Percentiles rank a stretch among this genome's conserved stretches.
Evolutionary conservation across 176 grass and related monocot species (phyloP).

Genomic region (Carex scoparia): DNA sequence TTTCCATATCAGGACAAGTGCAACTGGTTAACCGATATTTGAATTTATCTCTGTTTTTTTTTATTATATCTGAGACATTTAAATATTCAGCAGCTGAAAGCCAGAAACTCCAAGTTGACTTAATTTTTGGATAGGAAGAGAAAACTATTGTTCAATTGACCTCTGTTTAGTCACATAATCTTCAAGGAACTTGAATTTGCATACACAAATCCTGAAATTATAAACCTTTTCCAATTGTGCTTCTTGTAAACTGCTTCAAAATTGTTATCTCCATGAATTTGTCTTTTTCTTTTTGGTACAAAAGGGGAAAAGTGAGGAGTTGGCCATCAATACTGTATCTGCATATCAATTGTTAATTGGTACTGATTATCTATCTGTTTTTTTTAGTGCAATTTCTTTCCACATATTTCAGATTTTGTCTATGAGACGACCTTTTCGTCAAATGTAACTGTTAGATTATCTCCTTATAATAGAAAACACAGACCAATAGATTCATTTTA

Average conservation of each 20-base stretch:
- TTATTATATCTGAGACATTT: slow-evolving; percentile 4
- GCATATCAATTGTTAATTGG: neutral
- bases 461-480: neutral
- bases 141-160: neutral
- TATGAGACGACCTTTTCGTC: neutral
- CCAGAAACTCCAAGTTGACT: slow-evolving; percentile 25
- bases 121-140: neutral
- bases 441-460: neutral
- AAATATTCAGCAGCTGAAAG: slow-evolving; percentile 29
- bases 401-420: neutral
- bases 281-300: neutral
- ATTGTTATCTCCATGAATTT: neutral
- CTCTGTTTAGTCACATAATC: slow-evolving; percentile 8
- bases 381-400: neutral
- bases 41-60: slow-evolving; percentile 13
- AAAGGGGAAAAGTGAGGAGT: too few relatives aligned
- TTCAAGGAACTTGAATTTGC: neutral
- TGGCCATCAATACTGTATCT: too few relatives aligned
- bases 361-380: neutral
- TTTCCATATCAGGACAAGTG: neutral
- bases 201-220: neutral
- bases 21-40: neutral
- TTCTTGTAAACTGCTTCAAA: neutral
- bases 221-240: neutral
- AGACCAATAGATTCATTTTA: neutral